Percentiles rank a stretch among this genome's conserved stretches.
phyloP scores from a whole-genome alignment of 2,329 filamentous ascomycete genomes.

The Aspergillus flavus region DNA sequence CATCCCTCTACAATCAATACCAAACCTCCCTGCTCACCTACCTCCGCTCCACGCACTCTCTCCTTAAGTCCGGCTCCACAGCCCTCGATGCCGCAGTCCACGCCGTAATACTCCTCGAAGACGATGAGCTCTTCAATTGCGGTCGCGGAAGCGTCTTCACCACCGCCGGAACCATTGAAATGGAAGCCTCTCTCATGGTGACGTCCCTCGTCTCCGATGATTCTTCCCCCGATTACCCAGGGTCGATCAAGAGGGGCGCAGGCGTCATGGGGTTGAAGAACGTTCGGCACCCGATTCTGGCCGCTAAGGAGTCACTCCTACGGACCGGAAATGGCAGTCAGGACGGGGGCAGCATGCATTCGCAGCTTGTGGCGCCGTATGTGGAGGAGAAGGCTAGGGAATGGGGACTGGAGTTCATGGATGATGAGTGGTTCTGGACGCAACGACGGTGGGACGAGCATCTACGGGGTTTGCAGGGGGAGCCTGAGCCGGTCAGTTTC shows the following conservation, averaged over 20 bases:
- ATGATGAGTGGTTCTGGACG: constrained; percentile 76
- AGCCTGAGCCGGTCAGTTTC: constrained; percentile 38
- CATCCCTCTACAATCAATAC: constrained; percentile 61
- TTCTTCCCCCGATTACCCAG: constrained; percentile 6
- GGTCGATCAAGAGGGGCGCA: constrained; percentile 73
- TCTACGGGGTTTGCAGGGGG: constrained; percentile 53
- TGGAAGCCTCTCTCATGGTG: constrained; percentile 87
- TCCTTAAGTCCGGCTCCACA: constrained; percentile 50
- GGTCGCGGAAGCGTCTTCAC: constrained; percentile 87
- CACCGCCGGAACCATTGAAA: constrained; percentile 76
- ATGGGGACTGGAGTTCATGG: constrained; percentile 68
- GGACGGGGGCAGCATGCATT: constrained; percentile 55
- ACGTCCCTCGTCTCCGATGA: constrained; percentile 44
- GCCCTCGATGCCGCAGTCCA: constrained; percentile 75
- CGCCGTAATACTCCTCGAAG: constrained; percentile 75
- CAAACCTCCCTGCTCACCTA: constrained; percentile 64
- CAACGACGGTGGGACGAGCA: constrained; percentile 79
- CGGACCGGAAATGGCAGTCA: constrained; percentile 25
- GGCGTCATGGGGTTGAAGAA: constrained; percentile 72
- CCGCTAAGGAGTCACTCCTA: constrained; percentile 72
- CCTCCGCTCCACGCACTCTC: constrained; percentile 51
- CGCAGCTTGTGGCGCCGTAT: constrained; percentile 66
- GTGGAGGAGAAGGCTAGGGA: constrained; percentile 68
- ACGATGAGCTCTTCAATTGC: constrained; percentile 81
- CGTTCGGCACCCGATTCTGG: constrained; percentile 77